Evolutionary conservation across 306 rosid species (phyloP).

Genomic region (Dalbergia cultrata): DNA sequence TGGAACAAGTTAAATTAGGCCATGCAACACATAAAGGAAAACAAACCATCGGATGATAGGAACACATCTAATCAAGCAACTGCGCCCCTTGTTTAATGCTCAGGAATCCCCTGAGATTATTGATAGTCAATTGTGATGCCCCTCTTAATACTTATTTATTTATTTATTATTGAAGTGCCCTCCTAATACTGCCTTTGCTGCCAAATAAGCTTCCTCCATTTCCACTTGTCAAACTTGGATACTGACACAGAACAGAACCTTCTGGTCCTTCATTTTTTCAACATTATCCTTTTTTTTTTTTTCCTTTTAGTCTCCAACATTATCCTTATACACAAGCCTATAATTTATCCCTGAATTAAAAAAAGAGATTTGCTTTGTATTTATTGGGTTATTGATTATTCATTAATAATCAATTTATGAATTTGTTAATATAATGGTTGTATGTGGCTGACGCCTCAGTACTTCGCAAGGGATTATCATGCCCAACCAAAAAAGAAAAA

Average conservation of each 20-base stretch:
- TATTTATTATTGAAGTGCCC: too few relatives aligned
- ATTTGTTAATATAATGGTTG: too few relatives aligned
- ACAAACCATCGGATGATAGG: not conserved
- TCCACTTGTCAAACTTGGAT: not conserved
- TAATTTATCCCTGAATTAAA: not conserved
- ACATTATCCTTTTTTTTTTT: not conserved
- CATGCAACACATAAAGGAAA: not conserved
- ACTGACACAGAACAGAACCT: not conserved
- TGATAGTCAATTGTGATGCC: not conserved
- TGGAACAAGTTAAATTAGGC: not conserved
- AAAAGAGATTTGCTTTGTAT: not conserved
- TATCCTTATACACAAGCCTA: not conserved
- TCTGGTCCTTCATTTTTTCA: slow-evolving; percentile 20
- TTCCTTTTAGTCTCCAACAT: not conserved
- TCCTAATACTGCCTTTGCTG: slow-evolving; percentile 11
- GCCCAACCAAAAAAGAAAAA: not conserved
- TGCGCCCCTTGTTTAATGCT: slow-evolving; percentile 40
- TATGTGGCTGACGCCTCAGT: not conserved
- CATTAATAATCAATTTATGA: too few relatives aligned
- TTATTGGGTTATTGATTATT: too few relatives aligned
- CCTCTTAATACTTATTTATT: not conserved
- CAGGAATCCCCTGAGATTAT: not conserved
- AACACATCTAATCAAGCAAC: slow-evolving; percentile 35
- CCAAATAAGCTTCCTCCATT: slow-evolving; percentile 17
- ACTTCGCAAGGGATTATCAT: not conserved